Base-by-base conservation (phyloP, 208 protist species). In the Trypanosoma brucei region DNA sequence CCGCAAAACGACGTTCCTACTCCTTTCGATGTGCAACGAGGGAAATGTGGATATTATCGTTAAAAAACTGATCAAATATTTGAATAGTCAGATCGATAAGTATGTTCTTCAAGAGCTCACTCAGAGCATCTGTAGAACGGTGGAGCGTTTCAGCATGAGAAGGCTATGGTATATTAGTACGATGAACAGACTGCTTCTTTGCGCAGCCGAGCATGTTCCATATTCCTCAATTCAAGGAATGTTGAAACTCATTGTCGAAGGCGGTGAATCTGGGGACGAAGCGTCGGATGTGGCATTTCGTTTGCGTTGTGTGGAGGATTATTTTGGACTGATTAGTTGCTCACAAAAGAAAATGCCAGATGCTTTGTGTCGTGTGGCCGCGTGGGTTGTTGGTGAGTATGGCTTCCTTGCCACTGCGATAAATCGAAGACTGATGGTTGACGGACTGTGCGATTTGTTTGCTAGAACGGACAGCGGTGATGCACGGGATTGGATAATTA, bases 361-460 rank as follows among this genome's bases (percentile, higher is more conserved):
- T 44, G 46, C 66, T n/a, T 57, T 95, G 37, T 63, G 68, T 13
- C 79, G 86, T 40, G 75, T 97, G 33, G 86, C 78, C 9, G 83
- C 86, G 7, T 98, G 94, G 94, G 81, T 97, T 46, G 83, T 98
- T 35, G 93, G 94, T 11, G 96, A 98, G 76, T 98, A 97, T 70
- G 90, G 89, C 39, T 95, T 94, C 68, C 72, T 97, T 13, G 54
- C 73, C 38, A 74, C 76, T 39, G 39, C 70, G 3, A 59, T 81
- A 51, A 79, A 61, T 63, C 58, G 67, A 9, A 67, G 55, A 7
- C 80, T 81, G 69, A 55, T 94, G 2, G 22, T 93, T n/a, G 79
- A 90, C 46, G 67, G 78, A 5, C 62, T 95, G 34, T 86, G 78
- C 54, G 87, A 95, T 62, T 59, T 81, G 39, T 60, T 90, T 36